Percentiles rank a stretch among this genome's conserved stretches.
phyloP scores from a whole-genome alignment of 139 green algal species.

The Yamagishiella unicocca region DNA sequence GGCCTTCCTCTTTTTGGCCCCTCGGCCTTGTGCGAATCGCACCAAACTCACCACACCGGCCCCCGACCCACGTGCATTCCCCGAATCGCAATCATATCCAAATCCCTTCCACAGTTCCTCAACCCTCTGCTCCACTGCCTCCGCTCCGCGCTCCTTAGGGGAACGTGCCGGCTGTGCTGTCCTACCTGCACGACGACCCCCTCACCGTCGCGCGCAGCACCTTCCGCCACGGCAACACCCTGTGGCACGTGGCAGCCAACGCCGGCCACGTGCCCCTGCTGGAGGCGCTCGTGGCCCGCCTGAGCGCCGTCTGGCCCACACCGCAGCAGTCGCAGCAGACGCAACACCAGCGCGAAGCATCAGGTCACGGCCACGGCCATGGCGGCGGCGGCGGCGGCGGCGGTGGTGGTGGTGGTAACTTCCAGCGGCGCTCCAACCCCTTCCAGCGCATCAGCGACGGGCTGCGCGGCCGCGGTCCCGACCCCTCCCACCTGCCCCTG shows the following conservation, averaged over 20 bases:
- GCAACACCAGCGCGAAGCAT: background rate
- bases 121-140: background rate
- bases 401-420: background rate
- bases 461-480: background rate
- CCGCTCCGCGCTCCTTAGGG: background rate
- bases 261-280: conserved; percentile 16
- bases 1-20: no score
- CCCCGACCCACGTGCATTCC: no score
- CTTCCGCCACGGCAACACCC: conserved; percentile 4
- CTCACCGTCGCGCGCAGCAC: background rate
- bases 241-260: conserved; percentile 9
- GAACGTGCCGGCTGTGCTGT: background rate
- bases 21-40: no score
- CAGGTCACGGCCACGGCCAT: background rate
- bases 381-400: background rate
- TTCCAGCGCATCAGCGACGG: conserved; percentile 35
- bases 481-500: background rate
- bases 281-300: background rate
- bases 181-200: background rate
- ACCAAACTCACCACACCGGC: no score
- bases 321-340: background rate
- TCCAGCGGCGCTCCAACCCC: background rate
- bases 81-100: no score
- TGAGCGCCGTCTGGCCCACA: background rate
- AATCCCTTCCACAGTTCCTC: no score